Base-by-base conservation (phyloP, 2,329 filamentous ascomycete species). In the Penicillium sp. region DNA sequence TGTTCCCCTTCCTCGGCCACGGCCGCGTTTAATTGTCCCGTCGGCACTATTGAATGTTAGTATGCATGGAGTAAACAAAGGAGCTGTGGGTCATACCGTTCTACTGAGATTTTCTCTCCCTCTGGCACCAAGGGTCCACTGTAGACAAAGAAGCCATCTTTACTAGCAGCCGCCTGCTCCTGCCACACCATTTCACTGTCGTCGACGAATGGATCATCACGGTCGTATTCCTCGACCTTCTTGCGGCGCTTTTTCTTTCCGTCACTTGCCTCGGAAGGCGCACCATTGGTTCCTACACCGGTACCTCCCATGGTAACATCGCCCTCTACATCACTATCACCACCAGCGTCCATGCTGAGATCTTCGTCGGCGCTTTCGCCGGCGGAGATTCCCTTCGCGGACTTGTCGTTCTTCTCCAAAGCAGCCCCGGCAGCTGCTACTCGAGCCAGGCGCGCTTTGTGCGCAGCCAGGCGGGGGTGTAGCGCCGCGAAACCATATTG, bases 61-160 rank as follows among this genome's bases (percentile, higher is more conserved):
- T 61, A 44, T 58, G 48, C 31, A 24, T 67, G 80, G 77, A 56
- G 66, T 8, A 4, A 38, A 27, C 13, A 18, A 10, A 36, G 34
- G 34, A n/a, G 13, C 1, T 7, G 13, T 36, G 34, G 11, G 31
- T 77, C 75, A 67, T 77, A 86, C 83, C 83, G 80, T 68, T 88
- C 86, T 47, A 86, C 79, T 52, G 81, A 75, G 39, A 85, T 79
- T 75, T 94, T 93, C 75, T 96, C 89, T 21, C 88, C 90, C 74
- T 96, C 92, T 5, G 89, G 89, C 21, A 97, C 84, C 44, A 99
- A 79, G 8, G 93, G 93, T 3, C 94, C 94, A 57, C 91, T 95
- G 75, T 97, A 99, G 1, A 99, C 94, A 71, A 97, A 99, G 78
- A 97, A 99, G 1, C 94, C 94, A 70, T 97, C 94, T 64, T 93